Conservation (phyloP, 1,139 yeast genomes). For the Hyphopichia buzzinii region DNA sequence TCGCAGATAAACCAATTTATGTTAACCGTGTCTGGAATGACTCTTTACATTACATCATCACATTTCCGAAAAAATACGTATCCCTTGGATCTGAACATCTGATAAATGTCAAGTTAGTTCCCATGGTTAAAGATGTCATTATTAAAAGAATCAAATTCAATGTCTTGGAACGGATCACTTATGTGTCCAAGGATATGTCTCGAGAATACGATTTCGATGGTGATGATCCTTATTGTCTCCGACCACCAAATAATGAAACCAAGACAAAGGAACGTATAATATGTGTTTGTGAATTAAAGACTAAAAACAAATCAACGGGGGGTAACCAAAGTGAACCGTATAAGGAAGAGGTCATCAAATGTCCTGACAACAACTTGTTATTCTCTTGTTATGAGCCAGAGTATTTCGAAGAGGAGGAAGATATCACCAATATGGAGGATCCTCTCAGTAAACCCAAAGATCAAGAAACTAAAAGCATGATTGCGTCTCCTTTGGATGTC, state of each 20-base stretch:
- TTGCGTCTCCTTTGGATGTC: slow-evolving; percentile 47
- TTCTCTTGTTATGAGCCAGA: slow-evolving; percentile 53
- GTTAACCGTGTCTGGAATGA: slow-evolving; percentile 84
- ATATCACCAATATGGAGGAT: slow-evolving; percentile 8
- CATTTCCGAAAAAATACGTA: slow-evolving; percentile 73
- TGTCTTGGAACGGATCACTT: slow-evolving; percentile 69
- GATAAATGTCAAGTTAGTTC: slow-evolving; percentile 66
- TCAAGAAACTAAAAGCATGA: slow-evolving; percentile 19
- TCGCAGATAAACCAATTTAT: slow-evolving; percentile 77
- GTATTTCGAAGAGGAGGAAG: slow-evolving; percentile 9
- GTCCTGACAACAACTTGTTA: slow-evolving; percentile 59
- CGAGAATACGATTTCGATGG: slow-evolving; percentile 59
- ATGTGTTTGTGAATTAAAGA: slow-evolving; percentile 61
- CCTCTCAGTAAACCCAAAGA: slow-evolving; percentile 8
- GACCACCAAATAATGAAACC: slow-evolving; percentile 17
- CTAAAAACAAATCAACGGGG: slow-evolving; percentile 41
- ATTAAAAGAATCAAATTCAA: slow-evolving; percentile 73
- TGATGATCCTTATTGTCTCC: slow-evolving; percentile 38
- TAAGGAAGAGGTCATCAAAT: slow-evolving; percentile 60
- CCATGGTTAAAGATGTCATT: slow-evolving; percentile 64
- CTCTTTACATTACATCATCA: slow-evolving; percentile 71
- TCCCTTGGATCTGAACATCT: slow-evolving; percentile 65
- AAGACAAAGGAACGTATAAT: slow-evolving; percentile 52
- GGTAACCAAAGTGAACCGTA: slow-evolving; percentile 42
- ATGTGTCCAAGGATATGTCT: slow-evolving; percentile 53